Conservation (phyloP, 2,329 filamentous ascomycete species). For the Capronia epimyces region DNA sequence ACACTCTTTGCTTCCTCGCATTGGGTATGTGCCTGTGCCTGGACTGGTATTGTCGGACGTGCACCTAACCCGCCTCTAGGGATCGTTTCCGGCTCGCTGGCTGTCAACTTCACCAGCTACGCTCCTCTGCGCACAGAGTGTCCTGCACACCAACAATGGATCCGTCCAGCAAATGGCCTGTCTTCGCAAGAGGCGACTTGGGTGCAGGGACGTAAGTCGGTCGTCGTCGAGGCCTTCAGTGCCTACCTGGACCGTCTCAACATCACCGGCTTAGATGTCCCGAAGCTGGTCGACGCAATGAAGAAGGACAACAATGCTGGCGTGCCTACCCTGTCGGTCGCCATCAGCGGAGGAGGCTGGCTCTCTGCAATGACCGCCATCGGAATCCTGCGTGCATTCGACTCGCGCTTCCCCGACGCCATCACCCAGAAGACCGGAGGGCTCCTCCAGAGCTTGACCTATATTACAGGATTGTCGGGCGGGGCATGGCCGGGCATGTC, state of each 20-base stretch:
- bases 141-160: slow-evolving; percentile 3
- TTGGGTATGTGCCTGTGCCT: no score
- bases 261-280: slow-evolving; percentile 7
- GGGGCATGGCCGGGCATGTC: slow-evolving; percentile 12
- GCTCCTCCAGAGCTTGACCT: slow-evolving; percentile 14
- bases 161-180: slow-evolving; percentile 7
- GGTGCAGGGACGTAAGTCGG: slow-evolving; percentile 13
- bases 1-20: no score
- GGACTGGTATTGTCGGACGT: no score
- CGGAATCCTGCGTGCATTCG: slow-evolving; percentile 11
- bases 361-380: slow-evolving; percentile 7
- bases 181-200: slow-evolving; percentile 7
- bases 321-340: slow-evolving; percentile 65
- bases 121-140: slow-evolving; percentile 6
- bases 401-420: slow-evolving; percentile 10
- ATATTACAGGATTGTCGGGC: slow-evolving; percentile 13
- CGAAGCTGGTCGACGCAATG: background rate
- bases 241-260: slow-evolving; percentile 13
- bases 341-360: slow-evolving; percentile 50
- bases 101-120: background rate
- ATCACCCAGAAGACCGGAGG: slow-evolving; percentile 12
- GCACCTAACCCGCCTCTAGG: no score
- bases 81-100: background rate
- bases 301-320: slow-evolving; percentile 47
- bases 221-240: slow-evolving; percentile 11